These are phyloP conservation scores for Polyplosphaeria fusca DNA, from an alignment of 495 filamentous ascomycete species.

Conservation along the genomic window DNA sequence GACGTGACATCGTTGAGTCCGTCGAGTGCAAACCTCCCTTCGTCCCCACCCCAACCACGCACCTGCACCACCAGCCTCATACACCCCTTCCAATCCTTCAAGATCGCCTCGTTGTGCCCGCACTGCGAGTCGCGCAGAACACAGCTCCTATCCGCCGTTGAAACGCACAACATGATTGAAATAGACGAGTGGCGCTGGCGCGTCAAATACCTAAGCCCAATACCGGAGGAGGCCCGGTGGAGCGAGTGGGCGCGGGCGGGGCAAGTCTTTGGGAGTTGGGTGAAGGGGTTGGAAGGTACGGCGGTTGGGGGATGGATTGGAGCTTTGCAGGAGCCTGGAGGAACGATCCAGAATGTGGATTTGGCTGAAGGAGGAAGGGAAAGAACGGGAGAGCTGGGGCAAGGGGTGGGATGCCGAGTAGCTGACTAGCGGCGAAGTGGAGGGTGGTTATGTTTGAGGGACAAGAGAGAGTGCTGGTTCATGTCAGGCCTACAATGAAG, in stretches of 20 bases:
- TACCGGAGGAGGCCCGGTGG: conserved; percentile 22
- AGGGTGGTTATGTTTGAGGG: no score
- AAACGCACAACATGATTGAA: conserved; percentile 16
- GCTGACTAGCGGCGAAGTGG: no score
- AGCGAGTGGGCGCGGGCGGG: conserved; percentile 8
- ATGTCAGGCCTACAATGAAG: no score
- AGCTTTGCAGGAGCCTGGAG: conserved; percentile 2
- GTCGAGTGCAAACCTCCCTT: no score
- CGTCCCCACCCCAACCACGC: no score
- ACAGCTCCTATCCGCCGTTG: conserved; percentile 1
- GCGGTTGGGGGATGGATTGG: conserved; percentile 6
- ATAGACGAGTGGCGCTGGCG: conserved; percentile 42
- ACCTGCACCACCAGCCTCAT: conserved; percentile 4
- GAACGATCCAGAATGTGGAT: background rate
- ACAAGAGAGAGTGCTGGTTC: no score
- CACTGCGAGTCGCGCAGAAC: conserved; percentile 16
- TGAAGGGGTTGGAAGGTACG: conserved; percentile 4
- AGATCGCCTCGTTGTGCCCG: conserved; percentile 30
- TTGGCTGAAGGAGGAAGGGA: conserved; percentile 5
- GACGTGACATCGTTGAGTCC: no score
- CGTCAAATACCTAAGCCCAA: conserved; percentile 37
- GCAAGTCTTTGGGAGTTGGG: conserved; percentile 30
- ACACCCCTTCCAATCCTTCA: conserved; percentile 23
- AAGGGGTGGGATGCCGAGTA: no score
- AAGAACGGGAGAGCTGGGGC: no score